Evolutionary conservation across 176 grass and related monocot species (phyloP).

Genomic region (Musa beccarii): DNA sequence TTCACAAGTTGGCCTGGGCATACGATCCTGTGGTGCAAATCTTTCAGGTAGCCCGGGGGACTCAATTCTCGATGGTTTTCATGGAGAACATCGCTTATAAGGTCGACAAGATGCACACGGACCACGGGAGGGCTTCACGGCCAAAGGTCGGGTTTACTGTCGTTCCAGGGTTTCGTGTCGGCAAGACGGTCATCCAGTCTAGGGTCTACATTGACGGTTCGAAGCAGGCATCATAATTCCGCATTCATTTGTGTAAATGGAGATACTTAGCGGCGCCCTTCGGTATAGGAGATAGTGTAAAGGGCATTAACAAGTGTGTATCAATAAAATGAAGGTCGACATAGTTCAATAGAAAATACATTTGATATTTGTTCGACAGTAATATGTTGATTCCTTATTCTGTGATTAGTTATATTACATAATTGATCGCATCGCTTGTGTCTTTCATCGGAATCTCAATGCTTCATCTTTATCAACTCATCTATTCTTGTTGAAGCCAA

Average conservation of each 20-base stretch:
- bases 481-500: neutral
- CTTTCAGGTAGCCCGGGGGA: constrained; percentile 63
- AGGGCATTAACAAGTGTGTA: constrained; percentile 9
- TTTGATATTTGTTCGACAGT: neutral
- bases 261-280: constrained; percentile 14
- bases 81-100: constrained; percentile 75
- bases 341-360: constrained; percentile 2
- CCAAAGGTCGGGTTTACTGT: constrained; percentile 87
- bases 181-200: constrained; percentile 84
- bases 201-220: constrained; percentile 74
- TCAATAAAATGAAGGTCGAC: constrained; percentile 15
- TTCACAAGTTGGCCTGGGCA: constrained; percentile 86
- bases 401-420: neutral
- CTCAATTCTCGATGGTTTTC: constrained; percentile 71
- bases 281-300: constrained; percentile 1
- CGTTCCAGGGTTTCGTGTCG: constrained; percentile 75
- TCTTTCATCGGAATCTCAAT: too few relatives aligned
- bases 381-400: neutral
- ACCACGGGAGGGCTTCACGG: constrained; percentile 19
- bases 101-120: constrained; percentile 17
- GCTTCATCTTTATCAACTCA: too few relatives aligned
- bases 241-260: constrained; percentile 32
- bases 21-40: constrained; percentile 79
- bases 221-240: constrained; percentile 36
- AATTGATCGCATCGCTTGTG: neutral